These are phyloP conservation scores for Alternaria panax DNA, from an alignment of 2,329 filamentous ascomycete genomes.

Conservation along the genomic window DNA sequence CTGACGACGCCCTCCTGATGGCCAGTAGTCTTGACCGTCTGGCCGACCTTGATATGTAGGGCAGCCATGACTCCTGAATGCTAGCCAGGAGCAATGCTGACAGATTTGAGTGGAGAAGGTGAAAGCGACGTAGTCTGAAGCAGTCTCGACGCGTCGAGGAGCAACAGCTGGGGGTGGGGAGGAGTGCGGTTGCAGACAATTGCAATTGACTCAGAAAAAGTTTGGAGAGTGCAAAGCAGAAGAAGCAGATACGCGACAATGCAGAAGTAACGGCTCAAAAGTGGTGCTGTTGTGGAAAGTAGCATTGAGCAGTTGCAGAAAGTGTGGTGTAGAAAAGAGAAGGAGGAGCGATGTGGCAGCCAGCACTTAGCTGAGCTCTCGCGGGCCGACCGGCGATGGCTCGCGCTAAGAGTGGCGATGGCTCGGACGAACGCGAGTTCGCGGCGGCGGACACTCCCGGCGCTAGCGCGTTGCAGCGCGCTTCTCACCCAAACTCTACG, in stretches of 20 bases:
- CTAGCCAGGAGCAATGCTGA: slow-evolving; percentile 7
- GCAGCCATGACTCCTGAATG: slow-evolving; percentile 31
- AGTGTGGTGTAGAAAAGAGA: slow-evolving; percentile 10
- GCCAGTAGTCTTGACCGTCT: slow-evolving; percentile 80
- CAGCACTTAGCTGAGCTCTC: not conserved
- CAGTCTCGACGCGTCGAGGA: slow-evolving; percentile 22
- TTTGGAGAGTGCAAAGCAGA: slow-evolving; percentile 11
- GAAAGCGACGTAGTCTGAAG: slow-evolving; percentile 8
- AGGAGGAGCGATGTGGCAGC: slow-evolving; percentile 5
- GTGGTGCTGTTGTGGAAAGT: slow-evolving; percentile 6
- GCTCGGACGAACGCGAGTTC: slow-evolving; percentile 10
- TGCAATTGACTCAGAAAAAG: slow-evolving; percentile 16
- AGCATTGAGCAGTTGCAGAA: slow-evolving; percentile 11
- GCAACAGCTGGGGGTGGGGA: slow-evolving; percentile 3
- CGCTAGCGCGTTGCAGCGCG: slow-evolving; percentile 3
- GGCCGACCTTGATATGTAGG: slow-evolving; percentile 60
- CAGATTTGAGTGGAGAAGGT: not conserved
- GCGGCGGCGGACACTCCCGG: slow-evolving; percentile 7
- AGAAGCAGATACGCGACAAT: slow-evolving; percentile 9
- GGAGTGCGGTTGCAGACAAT: slow-evolving; percentile 13
- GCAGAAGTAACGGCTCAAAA: slow-evolving; percentile 4
- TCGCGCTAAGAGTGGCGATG: slow-evolving; percentile 4
- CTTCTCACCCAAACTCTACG: not conserved
- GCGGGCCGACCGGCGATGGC: slow-evolving; percentile 5
- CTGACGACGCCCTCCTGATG: slow-evolving; percentile 79